These are phyloP conservation scores for Trapa bicornis DNA, from an alignment of 345 rosid species.

Conservation along the genomic window DNA sequence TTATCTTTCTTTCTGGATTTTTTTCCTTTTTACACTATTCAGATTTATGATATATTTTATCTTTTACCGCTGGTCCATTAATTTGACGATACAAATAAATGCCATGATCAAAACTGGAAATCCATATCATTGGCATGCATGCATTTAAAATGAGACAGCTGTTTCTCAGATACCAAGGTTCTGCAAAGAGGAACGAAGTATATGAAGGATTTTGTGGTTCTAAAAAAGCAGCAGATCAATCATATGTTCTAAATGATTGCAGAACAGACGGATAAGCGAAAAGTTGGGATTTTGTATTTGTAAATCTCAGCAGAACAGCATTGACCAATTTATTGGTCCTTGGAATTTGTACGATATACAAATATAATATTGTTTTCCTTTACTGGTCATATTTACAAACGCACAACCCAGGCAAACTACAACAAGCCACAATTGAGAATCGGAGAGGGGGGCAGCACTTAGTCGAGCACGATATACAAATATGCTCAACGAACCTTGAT, in stretches of 20 bases:
- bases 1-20: not conserved
- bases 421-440: not conserved
- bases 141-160: not conserved
- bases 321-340: not conserved
- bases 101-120: not conserved
- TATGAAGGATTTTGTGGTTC: too few relatives aligned
- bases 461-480: not conserved
- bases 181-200: not conserved
- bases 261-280: too few relatives aligned
- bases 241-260: too few relatives aligned
- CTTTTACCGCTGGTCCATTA: too few relatives aligned
- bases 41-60: not conserved
- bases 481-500: conserved; percentile 29
- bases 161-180: not conserved
- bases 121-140: not conserved
- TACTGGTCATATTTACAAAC: not conserved
- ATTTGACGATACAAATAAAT: not conserved
- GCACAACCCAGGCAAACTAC: not conserved
- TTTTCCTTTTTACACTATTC: not conserved
- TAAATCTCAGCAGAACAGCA: not conserved
- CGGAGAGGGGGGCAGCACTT: not conserved
- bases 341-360: not conserved
- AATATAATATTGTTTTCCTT: not conserved
- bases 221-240: too few relatives aligned
- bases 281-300: not conserved